Percentiles rank a stretch among this genome's conserved stretches.
Evolutionary conservation across 768 basidiomycete species (phyloP).

Genomic region (Tylopilus rubrobrunneus): DNA sequence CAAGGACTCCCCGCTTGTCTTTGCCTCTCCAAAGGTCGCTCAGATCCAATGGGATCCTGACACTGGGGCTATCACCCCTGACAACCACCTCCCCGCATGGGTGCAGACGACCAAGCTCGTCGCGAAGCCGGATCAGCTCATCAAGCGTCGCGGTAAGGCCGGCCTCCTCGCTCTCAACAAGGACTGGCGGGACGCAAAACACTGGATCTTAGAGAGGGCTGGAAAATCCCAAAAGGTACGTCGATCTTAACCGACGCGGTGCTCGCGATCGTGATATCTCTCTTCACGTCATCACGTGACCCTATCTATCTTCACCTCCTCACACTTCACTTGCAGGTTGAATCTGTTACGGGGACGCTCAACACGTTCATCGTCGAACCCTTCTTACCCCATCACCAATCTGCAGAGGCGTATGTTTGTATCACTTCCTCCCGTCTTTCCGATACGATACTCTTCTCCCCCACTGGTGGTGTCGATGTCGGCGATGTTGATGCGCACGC

Average conservation of each 20-base stretch:
- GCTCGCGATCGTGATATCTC: conserved; percentile 9
- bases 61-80: conserved; percentile 57
- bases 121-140: conserved; percentile 96
- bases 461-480: conserved; percentile 97
- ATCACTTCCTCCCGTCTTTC: conserved; percentile 94
- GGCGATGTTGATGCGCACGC: conserved; percentile 99
- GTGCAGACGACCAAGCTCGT: conserved; percentile 85
- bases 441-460: conserved; percentile 96
- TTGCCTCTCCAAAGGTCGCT: conserved; percentile 76
- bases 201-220: conserved; percentile 84
- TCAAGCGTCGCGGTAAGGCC: conserved; percentile 99
- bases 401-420: conserved; percentile 98
- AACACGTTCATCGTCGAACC: conserved; percentile 99
- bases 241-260: conserved; percentile 3
- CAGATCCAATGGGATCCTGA: conserved; percentile 80
- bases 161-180: conserved; percentile 95
- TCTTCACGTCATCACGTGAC: conserved; percentile 25
- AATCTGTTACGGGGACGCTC: conserved; percentile 89
- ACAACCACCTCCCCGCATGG: conserved; percentile 68
- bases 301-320: conserved; percentile 9
- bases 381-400: conserved; percentile 92
- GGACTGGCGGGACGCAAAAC: conserved; percentile 79
- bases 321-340: conserved; percentile 54
- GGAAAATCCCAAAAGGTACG: conserved; percentile 84
- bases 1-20: conserved; percentile 41